Percentiles rank a stretch among this genome's conserved stretches.
These are phyloP conservation scores for Termitomyces sp. DNA, from an alignment of 768 basidiomycete genomes.

Conservation along the genomic window DNA sequence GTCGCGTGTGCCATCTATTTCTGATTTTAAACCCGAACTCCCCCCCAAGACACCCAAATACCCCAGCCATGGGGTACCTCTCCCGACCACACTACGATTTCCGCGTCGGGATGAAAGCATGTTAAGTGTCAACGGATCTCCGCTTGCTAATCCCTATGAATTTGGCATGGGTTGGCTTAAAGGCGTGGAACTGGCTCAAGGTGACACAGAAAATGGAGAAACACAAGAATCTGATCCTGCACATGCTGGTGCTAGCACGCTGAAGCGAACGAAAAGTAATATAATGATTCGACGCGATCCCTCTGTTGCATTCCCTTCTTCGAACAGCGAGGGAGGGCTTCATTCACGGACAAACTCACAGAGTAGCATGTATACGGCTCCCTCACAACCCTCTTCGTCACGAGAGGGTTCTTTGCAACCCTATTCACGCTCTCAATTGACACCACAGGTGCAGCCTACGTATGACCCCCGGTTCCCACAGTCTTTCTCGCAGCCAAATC, in stretches of 20 bases:
- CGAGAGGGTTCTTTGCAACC: conserved; percentile 33
- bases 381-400: conserved; percentile 31
- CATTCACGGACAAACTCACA: conserved; percentile 52
- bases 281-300: conserved; percentile 61
- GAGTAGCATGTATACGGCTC: conserved; percentile 37
- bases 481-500: conserved; percentile 20
- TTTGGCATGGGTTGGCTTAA: conserved; percentile 60
- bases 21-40: conserved; percentile 70
- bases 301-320: conserved; percentile 30
- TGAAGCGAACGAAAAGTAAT: conserved; percentile 49
- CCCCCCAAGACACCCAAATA: conserved; percentile 51
- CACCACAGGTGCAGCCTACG: conserved; percentile 15
- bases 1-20: conserved; percentile 51
- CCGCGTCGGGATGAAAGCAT: conserved; percentile 73
- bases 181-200: conserved; percentile 30
- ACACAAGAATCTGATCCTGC: conserved; percentile 20
- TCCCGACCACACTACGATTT: conserved; percentile 45
- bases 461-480: conserved; percentile 18
- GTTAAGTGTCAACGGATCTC: conserved; percentile 80
- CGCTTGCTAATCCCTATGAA: conserved; percentile 72
- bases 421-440: conserved; percentile 14
- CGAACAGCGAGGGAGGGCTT: conserved; percentile 16
- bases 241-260: conserved; percentile 22
- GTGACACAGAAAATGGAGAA: conserved; percentile 28
- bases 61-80: conserved; percentile 30